These are phyloP conservation scores for Populus trichocarpa DNA, from an alignment of 441 rosid species.

Conservation along the genomic window DNA sequence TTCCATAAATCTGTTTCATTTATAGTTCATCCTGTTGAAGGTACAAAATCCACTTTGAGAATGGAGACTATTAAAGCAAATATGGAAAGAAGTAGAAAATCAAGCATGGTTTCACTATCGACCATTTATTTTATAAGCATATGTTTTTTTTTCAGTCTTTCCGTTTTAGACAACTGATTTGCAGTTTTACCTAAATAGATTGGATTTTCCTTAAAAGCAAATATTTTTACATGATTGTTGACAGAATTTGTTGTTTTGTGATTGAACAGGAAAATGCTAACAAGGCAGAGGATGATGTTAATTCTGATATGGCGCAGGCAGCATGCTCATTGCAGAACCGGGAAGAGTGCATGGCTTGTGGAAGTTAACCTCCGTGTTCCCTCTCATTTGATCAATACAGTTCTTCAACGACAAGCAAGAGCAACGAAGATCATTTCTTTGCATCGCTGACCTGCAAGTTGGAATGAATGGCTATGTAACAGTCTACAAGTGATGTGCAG, in stretches of 20 bases:
- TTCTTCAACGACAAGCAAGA: neutral
- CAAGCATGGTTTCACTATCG: neutral
- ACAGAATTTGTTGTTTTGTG: neutral
- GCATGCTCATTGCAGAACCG: conserved; percentile 63
- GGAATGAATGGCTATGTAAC: neutral
- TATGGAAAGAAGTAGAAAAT: neutral
- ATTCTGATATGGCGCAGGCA: conserved; percentile 20
- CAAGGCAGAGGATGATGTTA: neutral
- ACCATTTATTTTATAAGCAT: neutral
- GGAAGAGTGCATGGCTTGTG: conserved; percentile 77
- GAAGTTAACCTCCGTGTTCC: conserved; percentile 38
- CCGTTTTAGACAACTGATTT: conserved; percentile 27
- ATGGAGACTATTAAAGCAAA: neutral
- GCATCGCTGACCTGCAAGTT: neutral
- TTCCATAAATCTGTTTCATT: neutral
- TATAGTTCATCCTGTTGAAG: neutral
- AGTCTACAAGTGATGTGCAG: neutral
- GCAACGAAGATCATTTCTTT: neutral
- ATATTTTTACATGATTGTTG: neutral
- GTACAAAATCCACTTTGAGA: neutral
- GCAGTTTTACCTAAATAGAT: conserved; percentile 35
- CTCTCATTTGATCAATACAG: neutral
- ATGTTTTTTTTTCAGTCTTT: neutral
- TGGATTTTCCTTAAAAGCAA: neutral
- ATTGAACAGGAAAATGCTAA: conserved; percentile 18